Evolutionary conservation across 139 green algal genomes (phyloP).

Genomic region (Volvox reticuliferus): DNA sequence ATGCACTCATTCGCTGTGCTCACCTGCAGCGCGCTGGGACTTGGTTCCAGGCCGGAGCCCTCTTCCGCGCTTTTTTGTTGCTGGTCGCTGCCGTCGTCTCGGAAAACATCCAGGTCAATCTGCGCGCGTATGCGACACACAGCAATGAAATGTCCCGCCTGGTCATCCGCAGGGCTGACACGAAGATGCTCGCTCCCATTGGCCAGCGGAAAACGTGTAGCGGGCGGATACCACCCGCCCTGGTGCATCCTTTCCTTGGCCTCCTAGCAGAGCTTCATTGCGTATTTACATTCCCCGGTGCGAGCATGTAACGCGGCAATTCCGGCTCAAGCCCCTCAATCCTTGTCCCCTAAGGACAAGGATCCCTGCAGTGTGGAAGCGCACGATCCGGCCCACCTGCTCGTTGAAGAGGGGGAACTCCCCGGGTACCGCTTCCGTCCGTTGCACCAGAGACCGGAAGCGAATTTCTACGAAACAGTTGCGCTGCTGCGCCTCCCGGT

Average conservation of each 20-base stretch:
- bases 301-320: too few relatives aligned
- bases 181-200: too few relatives aligned
- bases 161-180: too few relatives aligned
- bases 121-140: background rate
- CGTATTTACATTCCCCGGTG: too few relatives aligned
- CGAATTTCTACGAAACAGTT: slow-evolving; percentile 67
- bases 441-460: slow-evolving; percentile 49
- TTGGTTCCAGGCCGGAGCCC: slow-evolving; percentile 46
- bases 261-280: too few relatives aligned
- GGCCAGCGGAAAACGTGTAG: too few relatives aligned
- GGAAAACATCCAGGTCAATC: slow-evolving; percentile 44
- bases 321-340: too few relatives aligned
- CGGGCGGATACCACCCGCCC: too few relatives aligned
- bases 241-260: too few relatives aligned
- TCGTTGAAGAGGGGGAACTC: slow-evolving; percentile 72
- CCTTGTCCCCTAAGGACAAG: background rate
- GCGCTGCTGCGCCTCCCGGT: slow-evolving; percentile 4
- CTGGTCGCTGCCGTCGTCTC: slow-evolving; percentile 23
- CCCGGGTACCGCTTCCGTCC: slow-evolving; percentile 55
- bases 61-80: slow-evolving; percentile 15
- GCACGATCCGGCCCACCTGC: slow-evolving; percentile 51
- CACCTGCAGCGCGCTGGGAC: slow-evolving; percentile 48
- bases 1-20: background rate
- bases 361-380: background rate
- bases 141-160: background rate